Percentiles rank a stretch among this genome's conserved stretches.
Conservation (phyloP, 108 stramenopile genomes). For the Pseudonitzschia multiseries region DNA sequence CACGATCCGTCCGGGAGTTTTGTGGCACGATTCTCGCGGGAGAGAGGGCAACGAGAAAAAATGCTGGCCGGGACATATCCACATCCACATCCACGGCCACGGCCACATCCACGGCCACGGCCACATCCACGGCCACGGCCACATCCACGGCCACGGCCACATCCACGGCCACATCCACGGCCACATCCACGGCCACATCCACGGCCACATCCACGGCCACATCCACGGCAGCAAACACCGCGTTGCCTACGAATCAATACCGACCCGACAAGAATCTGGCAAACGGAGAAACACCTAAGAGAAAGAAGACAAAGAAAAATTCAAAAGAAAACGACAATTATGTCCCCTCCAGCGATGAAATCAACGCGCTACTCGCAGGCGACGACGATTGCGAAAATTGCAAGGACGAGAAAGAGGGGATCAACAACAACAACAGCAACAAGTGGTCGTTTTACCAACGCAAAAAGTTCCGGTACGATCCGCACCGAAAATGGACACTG, state of each 20-base stretch:
- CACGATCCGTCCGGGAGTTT: conserved; percentile 2
- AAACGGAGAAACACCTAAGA: neutral
- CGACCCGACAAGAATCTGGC: neutral
- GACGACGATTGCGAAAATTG: neutral
- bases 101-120: neutral
- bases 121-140: too few relatives aligned
- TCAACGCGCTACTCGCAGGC: neutral
- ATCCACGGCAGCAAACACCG: neutral
- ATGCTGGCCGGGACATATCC: too few relatives aligned
- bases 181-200: neutral
- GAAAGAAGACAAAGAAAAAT: conserved; percentile 7
- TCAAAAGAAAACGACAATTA: neutral
- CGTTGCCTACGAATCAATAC: neutral
- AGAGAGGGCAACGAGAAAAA: neutral
- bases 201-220: neutral
- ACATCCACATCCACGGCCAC: neutral
- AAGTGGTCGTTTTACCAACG: neutral
- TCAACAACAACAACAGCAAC: neutral
- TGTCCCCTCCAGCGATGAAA: neutral
- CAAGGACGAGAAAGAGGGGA: neutral
- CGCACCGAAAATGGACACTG: conserved; percentile 48
- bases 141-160: too few relatives aligned
- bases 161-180: neutral
- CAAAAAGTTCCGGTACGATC: conserved; percentile 30
- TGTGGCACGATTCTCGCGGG: neutral